These are phyloP conservation scores for Limonomyces culmigenus DNA, from an alignment of 1,284 basidiomycete genomes.

Conservation along the genomic window DNA sequence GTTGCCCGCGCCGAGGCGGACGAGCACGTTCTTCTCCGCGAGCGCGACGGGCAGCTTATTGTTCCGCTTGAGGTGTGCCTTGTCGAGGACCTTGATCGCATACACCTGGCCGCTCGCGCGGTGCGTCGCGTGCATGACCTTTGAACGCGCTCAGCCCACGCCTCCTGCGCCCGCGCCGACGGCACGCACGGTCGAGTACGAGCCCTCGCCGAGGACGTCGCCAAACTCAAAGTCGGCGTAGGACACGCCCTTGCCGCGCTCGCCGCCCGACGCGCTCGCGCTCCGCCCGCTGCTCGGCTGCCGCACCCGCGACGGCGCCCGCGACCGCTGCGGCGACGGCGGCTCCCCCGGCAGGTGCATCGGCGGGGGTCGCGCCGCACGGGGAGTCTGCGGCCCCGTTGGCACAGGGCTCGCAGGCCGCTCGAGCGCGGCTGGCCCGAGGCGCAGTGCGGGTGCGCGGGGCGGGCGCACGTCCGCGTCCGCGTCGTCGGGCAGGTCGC, in stretches of 20 bases:
- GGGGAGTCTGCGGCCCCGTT: conserved; percentile 26
- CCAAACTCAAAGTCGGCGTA: conserved; percentile 57
- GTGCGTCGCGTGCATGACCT: conserved; percentile 48
- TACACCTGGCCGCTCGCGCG: conserved; percentile 42
- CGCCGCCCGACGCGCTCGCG: conserved; percentile 11
- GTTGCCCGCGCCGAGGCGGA: conserved; percentile 50
- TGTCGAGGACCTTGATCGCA: conserved; percentile 66
- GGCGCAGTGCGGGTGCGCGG: conserved; percentile 34
- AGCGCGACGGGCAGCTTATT: conserved; percentile 48
- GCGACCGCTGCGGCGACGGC: conserved; percentile 4
- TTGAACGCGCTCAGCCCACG: conserved; percentile 2
- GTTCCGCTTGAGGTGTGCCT: conserved; percentile 51
- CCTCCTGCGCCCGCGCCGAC: not conserved
- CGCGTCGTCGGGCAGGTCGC: too few species aligned
- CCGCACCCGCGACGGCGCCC: conserved; percentile 19
- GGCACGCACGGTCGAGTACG: conserved; percentile 54
- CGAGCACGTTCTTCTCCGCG: conserved; percentile 47
- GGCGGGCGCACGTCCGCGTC: conserved; percentile 22
- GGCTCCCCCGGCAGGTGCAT: conserved; percentile 35
- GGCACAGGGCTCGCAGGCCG: conserved; percentile 43
- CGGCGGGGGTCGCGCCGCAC: conserved; percentile 29
- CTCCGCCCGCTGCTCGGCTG: conserved; percentile 26
- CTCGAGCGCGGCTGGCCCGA: conserved; percentile 51
- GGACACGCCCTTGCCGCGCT: conserved; percentile 18
- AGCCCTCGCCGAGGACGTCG: conserved; percentile 57